Evolutionary conservation across 164 flowering plant species (phyloP).

Genomic region (Echeveria elegans): DNA sequence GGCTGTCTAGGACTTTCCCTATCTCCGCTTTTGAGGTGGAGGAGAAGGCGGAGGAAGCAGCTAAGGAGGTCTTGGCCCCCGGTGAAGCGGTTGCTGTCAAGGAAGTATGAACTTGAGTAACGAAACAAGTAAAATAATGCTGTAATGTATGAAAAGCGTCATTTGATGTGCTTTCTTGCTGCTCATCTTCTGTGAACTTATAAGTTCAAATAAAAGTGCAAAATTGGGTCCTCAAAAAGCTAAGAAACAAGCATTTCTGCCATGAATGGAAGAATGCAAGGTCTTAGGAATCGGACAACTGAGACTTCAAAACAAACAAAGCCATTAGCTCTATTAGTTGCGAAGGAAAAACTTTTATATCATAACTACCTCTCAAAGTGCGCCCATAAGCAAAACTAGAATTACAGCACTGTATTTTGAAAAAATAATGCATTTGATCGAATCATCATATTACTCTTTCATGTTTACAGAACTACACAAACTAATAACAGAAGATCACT

Average conservation of each 20-base stretch:
- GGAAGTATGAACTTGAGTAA: neutral
- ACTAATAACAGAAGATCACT: too few species aligned
- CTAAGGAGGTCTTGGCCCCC: neutral
- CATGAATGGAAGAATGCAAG: neutral
- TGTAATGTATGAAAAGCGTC: neutral
- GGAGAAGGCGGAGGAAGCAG: neutral
- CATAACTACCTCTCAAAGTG: too few species aligned
- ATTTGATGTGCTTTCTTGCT: neutral
- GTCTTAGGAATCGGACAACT: too few species aligned
- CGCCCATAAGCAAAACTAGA: too few species aligned
- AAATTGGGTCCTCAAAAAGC: neutral
- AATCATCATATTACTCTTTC: too few species aligned
- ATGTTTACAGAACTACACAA: too few species aligned
- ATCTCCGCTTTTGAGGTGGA: slow-evolving; percentile 21
- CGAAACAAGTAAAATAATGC: neutral
- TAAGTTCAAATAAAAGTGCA: neutral
- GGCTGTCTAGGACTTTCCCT: slow-evolving; percentile 11
- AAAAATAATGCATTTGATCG: too few species aligned
- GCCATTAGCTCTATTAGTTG: too few species aligned
- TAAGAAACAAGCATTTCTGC: neutral
- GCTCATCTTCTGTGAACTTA: neutral
- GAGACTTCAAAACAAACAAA: too few species aligned
- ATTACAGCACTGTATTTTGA: too few species aligned
- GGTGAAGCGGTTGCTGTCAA: slow-evolving; percentile 1
- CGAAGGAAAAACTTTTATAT: too few species aligned